Base-by-base conservation (phyloP, 805 yeast species). In the Candida michaelii region DNA sequence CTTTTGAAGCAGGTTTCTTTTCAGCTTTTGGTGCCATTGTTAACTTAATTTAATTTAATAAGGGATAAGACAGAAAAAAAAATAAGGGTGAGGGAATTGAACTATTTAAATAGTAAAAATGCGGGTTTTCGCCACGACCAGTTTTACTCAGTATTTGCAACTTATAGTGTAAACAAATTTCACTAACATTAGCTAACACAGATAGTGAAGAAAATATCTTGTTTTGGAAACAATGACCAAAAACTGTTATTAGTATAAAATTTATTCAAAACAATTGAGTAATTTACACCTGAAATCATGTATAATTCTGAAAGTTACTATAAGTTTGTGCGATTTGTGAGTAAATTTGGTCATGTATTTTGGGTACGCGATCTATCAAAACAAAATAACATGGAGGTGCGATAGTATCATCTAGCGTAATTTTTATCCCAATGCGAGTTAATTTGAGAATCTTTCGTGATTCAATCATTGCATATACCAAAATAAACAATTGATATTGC, bases 1-100 rank as follows among this genome's bases (percentile, higher is more conserved):
- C 96, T 77, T 90, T 90, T 62, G 97, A 90, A 70, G 97, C 98
- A 60, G 83, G 83, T 65, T 79, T 77, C 80, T 79, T 78, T 66
- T 77, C 81, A 62, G 61, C 83, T 62, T 74, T 70, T 69, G 84
- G 83, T 55, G 85, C 84, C 85, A 81, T 82, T 69, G 51, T 77
- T 47, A 37, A 24, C 17, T 35, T 21, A 12, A 29, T 25, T 29
- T 16, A 36, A 36, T 36, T 36, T 25, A 24, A 16, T 36, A 25
- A 36, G 31, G 39, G 30, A 27, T 15, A 35, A 19, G 16, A 14
- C 19, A 25, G 19, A 35, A 36, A 36, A 36, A 13, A 25, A 25
- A 25, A 25, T 25, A 36, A 36, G 39, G 39, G 39, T 36, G 39
- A 36, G 39, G 33, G 27, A 21, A 21, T 25, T 15, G 30, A 39